Base-by-base conservation (phyloP, 1,284 basidiomycete species). In the Hemileia vastatrix region DNA sequence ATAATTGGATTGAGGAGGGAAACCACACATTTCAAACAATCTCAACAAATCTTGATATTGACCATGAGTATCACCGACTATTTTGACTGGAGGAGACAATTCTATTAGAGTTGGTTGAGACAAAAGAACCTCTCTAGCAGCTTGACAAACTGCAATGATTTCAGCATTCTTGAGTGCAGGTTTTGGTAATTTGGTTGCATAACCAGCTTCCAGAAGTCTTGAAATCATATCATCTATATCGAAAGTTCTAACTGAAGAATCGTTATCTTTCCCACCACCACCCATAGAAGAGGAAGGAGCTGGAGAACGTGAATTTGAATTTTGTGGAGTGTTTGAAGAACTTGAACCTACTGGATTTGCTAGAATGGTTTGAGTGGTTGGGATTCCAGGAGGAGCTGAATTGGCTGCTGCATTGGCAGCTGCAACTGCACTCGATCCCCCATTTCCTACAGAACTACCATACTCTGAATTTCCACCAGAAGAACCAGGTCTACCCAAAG, bases 201-300 rank as follows among this genome's bases (percentile, higher is more conserved):
- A 99, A 4, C 95, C 95, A 2, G 96, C 91, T 71, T 98, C 94
- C 69, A 99, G 81, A 57, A 99, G 82, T 54, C 94, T 84, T 73
- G 88, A 86, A 73, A 99, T 98, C 90, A 98, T 97, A 77, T 96
- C 94, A 78, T 98, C 95, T 65, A 98, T 86, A 77, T 99, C 95
- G 70, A 97, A 82, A 55, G 84, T 78, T 51, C 72, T 70, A 43
- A 72, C 71, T 50, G 69, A 66, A 31, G 36, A 43, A 19, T 53
- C 24, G 56, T 64, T 51, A 57, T 45, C 36, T 33, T 48, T 24
- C 27, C 27, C 27, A 40, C 36, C 15, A 11, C 36, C 36, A 40
- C 8, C 36, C 15, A 40, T 11, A 40, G 36, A 40, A 40, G 36
- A 40, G 15, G 36, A 15, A 40, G 36, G 36, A 40, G 15, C 15